phyloP scores from a whole-genome alignment of 2,329 filamentous ascomycete species.

The Phoma sp. region DNA sequence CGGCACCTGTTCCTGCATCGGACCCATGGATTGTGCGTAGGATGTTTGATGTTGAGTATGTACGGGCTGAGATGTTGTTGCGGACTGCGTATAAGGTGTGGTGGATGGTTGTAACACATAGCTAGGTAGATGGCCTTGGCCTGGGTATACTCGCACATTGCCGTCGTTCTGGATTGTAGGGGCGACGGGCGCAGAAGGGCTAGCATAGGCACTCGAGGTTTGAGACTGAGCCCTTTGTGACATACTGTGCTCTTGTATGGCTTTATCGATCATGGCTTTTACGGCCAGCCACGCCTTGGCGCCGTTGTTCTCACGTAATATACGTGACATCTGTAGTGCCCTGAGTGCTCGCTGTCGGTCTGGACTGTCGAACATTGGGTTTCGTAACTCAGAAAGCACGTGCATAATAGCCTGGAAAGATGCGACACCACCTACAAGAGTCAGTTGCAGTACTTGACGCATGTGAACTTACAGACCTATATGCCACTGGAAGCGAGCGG shows the following conservation, averaged over 20 bases:
- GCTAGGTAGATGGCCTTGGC: constrained; percentile 22
- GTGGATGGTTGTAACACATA: constrained; percentile 20
- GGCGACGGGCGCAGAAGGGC: constrained; percentile 14
- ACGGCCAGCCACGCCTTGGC: constrained; percentile 47
- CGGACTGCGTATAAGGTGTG: constrained; percentile 10
- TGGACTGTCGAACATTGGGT: constrained; percentile 43
- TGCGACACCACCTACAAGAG: constrained; percentile 34
- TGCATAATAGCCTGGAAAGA: constrained; percentile 48
- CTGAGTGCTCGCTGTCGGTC: constrained; percentile 45
- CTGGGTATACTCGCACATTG: constrained; percentile 24
- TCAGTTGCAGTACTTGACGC: constrained; percentile 11
- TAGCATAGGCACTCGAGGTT: constrained; percentile 24
- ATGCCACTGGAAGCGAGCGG: constrained; percentile 48
- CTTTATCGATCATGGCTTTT: constrained; percentile 47
- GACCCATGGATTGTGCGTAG: constrained; percentile 15
- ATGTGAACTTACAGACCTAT: constrained; percentile 31
- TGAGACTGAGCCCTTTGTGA: constrained; percentile 24
- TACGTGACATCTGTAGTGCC: constrained; percentile 40
- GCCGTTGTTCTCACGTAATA: constrained; percentile 42
- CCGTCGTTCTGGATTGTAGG: constrained; percentile 15
- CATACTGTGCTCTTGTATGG: constrained; percentile 32
- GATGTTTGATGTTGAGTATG: constrained; percentile 8
- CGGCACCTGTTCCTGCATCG: constrained; percentile 20
- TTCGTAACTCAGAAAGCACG: constrained; percentile 47
- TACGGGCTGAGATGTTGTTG: constrained; percentile 8